Base-by-base conservation (phyloP, 495 filamentous ascomycete species). In the Penicillium cinerascens region DNA sequence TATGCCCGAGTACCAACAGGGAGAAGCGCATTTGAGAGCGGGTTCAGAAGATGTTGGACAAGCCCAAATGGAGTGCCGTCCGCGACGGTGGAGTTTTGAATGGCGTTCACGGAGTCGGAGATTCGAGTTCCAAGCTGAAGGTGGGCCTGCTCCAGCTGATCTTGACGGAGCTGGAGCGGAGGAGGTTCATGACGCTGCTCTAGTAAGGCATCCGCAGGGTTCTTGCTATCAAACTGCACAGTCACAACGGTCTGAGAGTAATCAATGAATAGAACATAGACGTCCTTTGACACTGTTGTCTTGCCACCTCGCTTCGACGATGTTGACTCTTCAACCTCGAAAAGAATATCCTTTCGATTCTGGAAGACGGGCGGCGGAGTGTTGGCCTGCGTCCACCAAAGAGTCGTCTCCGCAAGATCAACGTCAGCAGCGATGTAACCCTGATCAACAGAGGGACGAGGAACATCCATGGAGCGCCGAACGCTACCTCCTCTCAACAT, bases 211-310 rank as follows among this genome's bases (percentile, higher is more conserved):
- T 91, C 85, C 33, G 78, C 69, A 7, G 88, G 81, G 59, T 96
- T 85, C 40, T 83, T 77, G 2, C 84, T 73, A 67, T 96, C 88
- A 68, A 86, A 97, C 51, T 79, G 85, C 25, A 85, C 88, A 0
- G 84, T 88, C 60, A 97, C 81, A 53, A 96, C 73, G 1, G 92
- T 97, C 65, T 97, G 93, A 15, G 92, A 97, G 67, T 97, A 97
- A 69, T 98, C 93, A 51, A 89, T 85, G 74, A 87, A 97, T 2
- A 98, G 77, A 22, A 96, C 75, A 61, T 86, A 96, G 25, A 96
- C 78, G 45, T 91, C 85, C 55, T 91, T 91, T 0, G 82, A 84
- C 21, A 95, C 73, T 0, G 76, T 83, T 6, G 79, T 82, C 65
- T 84, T 85, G 22, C 86, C 86, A 38, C 85, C 83, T 15, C 83